Conservation (phyloP, 192 early-diverging fungal genomes). For the Dispira simplex region DNA sequence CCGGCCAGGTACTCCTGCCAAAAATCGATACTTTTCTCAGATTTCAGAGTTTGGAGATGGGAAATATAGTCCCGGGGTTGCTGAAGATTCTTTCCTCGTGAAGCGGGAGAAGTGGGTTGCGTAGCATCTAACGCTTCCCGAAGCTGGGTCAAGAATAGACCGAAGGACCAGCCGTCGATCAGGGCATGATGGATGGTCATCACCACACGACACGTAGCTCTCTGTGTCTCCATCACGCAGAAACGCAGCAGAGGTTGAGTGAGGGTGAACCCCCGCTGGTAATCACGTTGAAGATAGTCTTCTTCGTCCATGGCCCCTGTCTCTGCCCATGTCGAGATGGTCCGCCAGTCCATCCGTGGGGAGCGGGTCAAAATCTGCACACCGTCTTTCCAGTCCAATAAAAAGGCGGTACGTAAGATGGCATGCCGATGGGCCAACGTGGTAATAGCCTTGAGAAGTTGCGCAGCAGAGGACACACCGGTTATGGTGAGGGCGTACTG, state of each 20-base stretch:
- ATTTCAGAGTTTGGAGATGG: too few species aligned
- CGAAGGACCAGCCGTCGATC: slow-evolving; percentile 1
- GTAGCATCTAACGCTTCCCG: too few species aligned
- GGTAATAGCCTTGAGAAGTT: background rate
- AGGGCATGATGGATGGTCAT: slow-evolving; percentile 5
- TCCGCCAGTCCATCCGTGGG: background rate
- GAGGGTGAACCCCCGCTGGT: background rate
- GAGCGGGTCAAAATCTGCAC: background rate
- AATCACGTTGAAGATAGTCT: background rate
- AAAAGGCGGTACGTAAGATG: background rate
- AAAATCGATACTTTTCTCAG: too few species aligned
- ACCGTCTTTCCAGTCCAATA: background rate
- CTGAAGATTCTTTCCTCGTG: too few species aligned
- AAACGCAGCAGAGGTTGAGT: background rate
- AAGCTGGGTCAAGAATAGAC: background rate
- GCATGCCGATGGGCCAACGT: background rate
- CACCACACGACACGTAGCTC: background rate
- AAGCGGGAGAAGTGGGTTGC: too few species aligned
- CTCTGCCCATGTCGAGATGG: background rate
- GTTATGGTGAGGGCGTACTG: background rate
- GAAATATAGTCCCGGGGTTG: too few species aligned
- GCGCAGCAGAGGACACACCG: background rate
- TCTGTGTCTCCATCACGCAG: background rate
- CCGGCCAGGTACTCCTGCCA: too few species aligned
- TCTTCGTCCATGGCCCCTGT: background rate